These are phyloP conservation scores for Amanita rubescens DNA, from an alignment of 768 basidiomycete genomes.

Conservation along the genomic window DNA sequence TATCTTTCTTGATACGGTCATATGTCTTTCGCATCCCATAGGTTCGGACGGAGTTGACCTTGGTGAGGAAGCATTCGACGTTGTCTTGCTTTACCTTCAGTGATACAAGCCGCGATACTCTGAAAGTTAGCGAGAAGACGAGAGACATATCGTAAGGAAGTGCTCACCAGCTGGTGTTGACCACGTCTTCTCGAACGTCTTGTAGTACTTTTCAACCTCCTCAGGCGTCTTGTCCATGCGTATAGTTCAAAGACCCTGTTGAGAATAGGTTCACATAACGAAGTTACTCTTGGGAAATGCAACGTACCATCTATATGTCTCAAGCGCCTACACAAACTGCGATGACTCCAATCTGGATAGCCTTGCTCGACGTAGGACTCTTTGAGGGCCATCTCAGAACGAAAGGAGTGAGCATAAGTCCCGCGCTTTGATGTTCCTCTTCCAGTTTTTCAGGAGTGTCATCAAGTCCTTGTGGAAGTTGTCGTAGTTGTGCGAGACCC, in stretches of 20 bases:
- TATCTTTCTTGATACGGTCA: slow-evolving; percentile 93
- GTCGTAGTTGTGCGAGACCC: too few species aligned
- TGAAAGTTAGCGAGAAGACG: neutral
- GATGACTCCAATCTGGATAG: slow-evolving; percentile 86
- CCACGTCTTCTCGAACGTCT: slow-evolving; percentile 86
- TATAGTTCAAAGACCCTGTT: slow-evolving; percentile 62
- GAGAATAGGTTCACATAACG: neutral
- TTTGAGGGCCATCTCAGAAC: slow-evolving; percentile 62
- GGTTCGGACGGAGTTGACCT: slow-evolving; percentile 71
- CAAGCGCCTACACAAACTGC: slow-evolving; percentile 72
- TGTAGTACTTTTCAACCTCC: slow-evolving; percentile 72
- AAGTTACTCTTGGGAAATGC: neutral
- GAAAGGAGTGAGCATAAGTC: slow-evolving; percentile 31
- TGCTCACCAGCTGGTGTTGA: slow-evolving; percentile 68
- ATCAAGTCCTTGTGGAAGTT: slow-evolving; percentile 56
- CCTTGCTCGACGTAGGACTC: slow-evolving; percentile 70
- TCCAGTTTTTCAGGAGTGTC: slow-evolving; percentile 84
- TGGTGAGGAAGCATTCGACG: slow-evolving; percentile 66
- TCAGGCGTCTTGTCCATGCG: slow-evolving; percentile 71
- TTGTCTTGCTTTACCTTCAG: slow-evolving; percentile 84
- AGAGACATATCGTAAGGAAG: neutral
- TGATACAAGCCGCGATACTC: slow-evolving; percentile 83
- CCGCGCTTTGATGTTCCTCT: slow-evolving; percentile 74
- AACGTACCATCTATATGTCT: slow-evolving; percentile 68
- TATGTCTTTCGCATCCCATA: slow-evolving; percentile 90